A percentile compares a stretch with the other conserved stretches of the same genome.
phyloP scores from a whole-genome alignment of 2,329 filamentous ascomycete genomes.

The Whalleya microplaca region DNA sequence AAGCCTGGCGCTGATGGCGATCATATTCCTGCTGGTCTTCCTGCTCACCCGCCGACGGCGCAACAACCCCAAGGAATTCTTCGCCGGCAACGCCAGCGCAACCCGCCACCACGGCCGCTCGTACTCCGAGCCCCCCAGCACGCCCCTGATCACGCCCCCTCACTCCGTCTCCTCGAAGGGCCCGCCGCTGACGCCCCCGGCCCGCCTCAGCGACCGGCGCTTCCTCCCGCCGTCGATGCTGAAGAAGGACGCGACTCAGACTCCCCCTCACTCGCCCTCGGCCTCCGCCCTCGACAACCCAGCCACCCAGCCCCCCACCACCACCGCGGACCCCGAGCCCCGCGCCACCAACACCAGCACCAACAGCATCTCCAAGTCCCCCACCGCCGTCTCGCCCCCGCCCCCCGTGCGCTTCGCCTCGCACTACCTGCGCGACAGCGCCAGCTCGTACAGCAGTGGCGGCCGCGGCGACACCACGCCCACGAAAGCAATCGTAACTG shows the following conservation, averaged over 20 bases:
- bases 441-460: constrained; percentile 16
- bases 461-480: constrained; percentile 14
- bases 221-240: constrained; percentile 46
- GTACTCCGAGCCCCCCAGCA: constrained; percentile 33
- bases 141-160: constrained; percentile 47
- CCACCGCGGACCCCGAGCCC: constrained; percentile 33
- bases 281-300: constrained; percentile 11
- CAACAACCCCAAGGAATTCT: constrained; percentile 19
- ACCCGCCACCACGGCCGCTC: constrained; percentile 29
- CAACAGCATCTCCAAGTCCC: constrained; percentile 11
- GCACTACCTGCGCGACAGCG: constrained; percentile 19
- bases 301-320: constrained; percentile 40
- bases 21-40: constrained; percentile 43
- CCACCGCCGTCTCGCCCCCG: constrained; percentile 7
- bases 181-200: constrained; percentile 48
- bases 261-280: constrained; percentile 21
- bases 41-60: constrained; percentile 40
- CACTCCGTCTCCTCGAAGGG: constrained; percentile 35
- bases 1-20: constrained; percentile 42
- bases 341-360: constrained; percentile 12
- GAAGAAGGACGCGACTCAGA: constrained; percentile 20
- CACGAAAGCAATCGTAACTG: constrained; percentile 28
- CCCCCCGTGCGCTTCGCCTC: constrained; percentile 15
- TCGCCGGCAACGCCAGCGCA: constrained; percentile 24
- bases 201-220: constrained; percentile 51